Base-by-base conservation (phyloP, 768 basidiomycete genomes). In the Boletus pseudo-olivaceus region DNA sequence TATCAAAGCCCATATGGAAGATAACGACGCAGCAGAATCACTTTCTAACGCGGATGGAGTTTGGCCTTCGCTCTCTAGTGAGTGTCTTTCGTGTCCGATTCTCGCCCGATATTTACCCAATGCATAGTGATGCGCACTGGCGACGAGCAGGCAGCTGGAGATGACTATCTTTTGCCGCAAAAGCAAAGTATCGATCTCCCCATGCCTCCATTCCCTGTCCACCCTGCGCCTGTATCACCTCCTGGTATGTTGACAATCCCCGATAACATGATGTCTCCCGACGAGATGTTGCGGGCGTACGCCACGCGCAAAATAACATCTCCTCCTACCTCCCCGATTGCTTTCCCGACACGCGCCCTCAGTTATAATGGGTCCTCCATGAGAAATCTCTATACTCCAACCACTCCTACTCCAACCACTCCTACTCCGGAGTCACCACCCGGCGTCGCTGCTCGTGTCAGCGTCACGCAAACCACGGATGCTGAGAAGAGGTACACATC, bases 281-380 rank as follows among this genome's bases (percentile, higher is more conserved):
- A 91, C 64, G 88, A 82, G 26, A 87, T 90, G 84, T 75, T 90
- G 42, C 82, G 85, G 35, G 85, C 85, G 1, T 90, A 88, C 55
- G 87, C 87, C 6, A 79, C 75, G 27, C 74, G 79, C 57, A 72
- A 69, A 42, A 62, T 67, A 14, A 57, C 62, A 11, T 73, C 71
- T 26, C 72, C 71, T 56, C 70, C 71, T 43, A 60, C 65, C 32
- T 63, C 69, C 3, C 58, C 71, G 14, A 62, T 72, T 14, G 56
- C 69, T 19, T 72, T 69, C 49, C 69, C 69, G 11, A 40, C 58
- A 2, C 71, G 63, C 23, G 47, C 59, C 26, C 60, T 62, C 37
- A 67, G 60, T 47, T 64, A 60, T 47, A 51, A 61, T 34, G 54
- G 70, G 7, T 53, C 60, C 32, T 60, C 57, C 17, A 71, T 67